Conservation (phyloP, 2,329 filamentous ascomycete genomes). For the Curvularia lunata region DNA sequence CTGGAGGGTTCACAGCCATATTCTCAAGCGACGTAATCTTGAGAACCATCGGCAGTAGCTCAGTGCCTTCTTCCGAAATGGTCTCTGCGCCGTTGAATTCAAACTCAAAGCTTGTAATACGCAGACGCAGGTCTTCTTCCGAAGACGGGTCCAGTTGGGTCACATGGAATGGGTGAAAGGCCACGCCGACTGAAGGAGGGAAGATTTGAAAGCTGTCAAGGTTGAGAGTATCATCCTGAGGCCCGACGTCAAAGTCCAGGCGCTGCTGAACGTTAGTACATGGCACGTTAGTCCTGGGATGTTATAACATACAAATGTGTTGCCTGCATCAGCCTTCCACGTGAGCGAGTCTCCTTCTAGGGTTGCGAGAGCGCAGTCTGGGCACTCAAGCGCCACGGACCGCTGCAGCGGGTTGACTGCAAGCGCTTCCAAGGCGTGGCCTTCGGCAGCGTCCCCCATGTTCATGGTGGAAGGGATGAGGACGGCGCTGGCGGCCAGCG, state of each 20-base stretch:
- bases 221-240: constrained; percentile 39
- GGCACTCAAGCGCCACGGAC: constrained; percentile 43
- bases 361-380: constrained; percentile 41
- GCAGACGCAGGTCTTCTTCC: constrained; percentile 38
- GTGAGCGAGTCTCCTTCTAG: constrained; percentile 28
- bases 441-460: constrained; percentile 38
- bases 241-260: constrained; percentile 48
- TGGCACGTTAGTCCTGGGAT: constrained; percentile 2
- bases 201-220: constrained; percentile 49
- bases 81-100: constrained; percentile 46
- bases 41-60: constrained; percentile 50
- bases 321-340: constrained; percentile 43
- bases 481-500: constrained; percentile 47
- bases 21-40: constrained; percentile 45
- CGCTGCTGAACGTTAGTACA: constrained; percentile 37
- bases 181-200: constrained; percentile 43
- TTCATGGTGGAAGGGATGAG: constrained; percentile 44
- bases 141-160: constrained; percentile 41
- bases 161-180: constrained; percentile 41
- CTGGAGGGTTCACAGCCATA: constrained; percentile 38
- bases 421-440: constrained; percentile 39
- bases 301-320: constrained; percentile 42
- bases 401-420: constrained; percentile 44
- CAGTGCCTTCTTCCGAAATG: constrained; percentile 44
- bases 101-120: constrained; percentile 47